Percentiles rank a stretch among this genome's conserved stretches.
Evolutionary conservation across 2,329 filamentous ascomycete genomes (phyloP).

Genomic region (Fusarium multiceps): DNA sequence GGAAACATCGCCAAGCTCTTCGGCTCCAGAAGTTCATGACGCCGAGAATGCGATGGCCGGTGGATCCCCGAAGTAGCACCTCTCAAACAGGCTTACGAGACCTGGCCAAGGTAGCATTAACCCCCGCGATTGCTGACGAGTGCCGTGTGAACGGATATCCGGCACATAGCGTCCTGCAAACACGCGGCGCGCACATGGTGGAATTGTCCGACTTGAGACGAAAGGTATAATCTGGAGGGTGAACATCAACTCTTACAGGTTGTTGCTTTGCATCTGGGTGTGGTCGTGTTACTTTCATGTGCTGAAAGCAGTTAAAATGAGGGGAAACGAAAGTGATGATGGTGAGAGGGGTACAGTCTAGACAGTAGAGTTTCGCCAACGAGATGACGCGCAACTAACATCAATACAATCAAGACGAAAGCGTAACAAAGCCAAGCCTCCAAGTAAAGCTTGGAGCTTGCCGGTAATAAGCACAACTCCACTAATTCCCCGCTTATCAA

Average conservation of each 20-base stretch:
- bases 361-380: background rate
- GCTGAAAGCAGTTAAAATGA: conserved; percentile 6
- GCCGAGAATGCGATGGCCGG: conserved; percentile 36
- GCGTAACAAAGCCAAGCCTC: background rate
- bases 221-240: background rate
- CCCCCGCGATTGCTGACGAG: conserved; percentile 1
- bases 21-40: conserved; percentile 8
- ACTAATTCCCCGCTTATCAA: background rate
- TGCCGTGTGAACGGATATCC: conserved; percentile 26
- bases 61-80: conserved; percentile 31
- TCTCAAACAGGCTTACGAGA: conserved; percentile 3
- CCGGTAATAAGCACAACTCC: background rate
- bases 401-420: background rate
- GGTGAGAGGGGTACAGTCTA: background rate
- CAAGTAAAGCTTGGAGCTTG: background rate
- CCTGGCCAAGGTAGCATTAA: conserved; percentile 25
- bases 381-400: background rate
- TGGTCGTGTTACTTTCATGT: background rate
- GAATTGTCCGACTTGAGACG: background rate
- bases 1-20: conserved; percentile 10
- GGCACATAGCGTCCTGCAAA: conserved; percentile 26
- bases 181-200: background rate
- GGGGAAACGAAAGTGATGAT: background rate
- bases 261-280: background rate
- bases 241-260: background rate